These are phyloP conservation scores for Scutellaria baicalensis DNA, from an alignment of 257 asterid genomes.

Conservation along the genomic window DNA sequence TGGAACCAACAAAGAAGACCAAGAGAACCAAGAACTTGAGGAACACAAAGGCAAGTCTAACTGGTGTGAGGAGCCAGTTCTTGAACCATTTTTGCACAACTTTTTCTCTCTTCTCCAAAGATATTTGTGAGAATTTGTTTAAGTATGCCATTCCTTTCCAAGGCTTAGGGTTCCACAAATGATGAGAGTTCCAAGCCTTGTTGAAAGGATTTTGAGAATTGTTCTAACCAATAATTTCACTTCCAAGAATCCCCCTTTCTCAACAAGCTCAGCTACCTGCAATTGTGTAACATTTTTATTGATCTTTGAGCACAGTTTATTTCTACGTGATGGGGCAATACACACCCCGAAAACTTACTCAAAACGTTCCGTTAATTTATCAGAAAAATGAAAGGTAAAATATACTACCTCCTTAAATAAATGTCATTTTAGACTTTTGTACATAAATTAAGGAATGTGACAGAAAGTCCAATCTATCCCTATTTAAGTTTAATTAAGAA, in stretches of 20 bases:
- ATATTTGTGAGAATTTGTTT: slow-evolving; percentile 49
- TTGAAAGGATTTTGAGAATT: slow-evolving; percentile 44
- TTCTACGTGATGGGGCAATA: too few species aligned
- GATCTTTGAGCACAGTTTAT: not conserved
- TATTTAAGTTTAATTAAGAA: too few species aligned
- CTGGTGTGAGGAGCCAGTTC: slow-evolving; percentile 48
- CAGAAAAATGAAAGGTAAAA: too few species aligned
- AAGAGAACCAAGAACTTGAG: slow-evolving; percentile 58
- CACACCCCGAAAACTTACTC: too few species aligned
- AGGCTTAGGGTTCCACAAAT: slow-evolving; percentile 51
- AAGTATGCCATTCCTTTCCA: slow-evolving; percentile 42
- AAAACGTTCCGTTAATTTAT: too few species aligned
- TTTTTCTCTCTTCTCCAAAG: slow-evolving; percentile 56
- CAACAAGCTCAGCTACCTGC: slow-evolving; percentile 56
- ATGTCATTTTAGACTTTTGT: too few species aligned
- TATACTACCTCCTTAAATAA: too few species aligned
- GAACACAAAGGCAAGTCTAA: slow-evolving; percentile 69
- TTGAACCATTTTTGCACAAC: slow-evolving; percentile 55
- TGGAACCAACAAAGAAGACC: too few species aligned
- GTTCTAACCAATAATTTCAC: slow-evolving; percentile 34
- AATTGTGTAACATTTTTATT: not conserved
- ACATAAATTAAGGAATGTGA: too few species aligned
- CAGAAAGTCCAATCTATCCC: too few species aligned
- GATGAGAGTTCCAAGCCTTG: slow-evolving; percentile 59
- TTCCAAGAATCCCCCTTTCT: slow-evolving; percentile 47